Evolutionary conservation across 306 rosid species (phyloP).

Genomic region (Crotalaria pallida): DNA sequence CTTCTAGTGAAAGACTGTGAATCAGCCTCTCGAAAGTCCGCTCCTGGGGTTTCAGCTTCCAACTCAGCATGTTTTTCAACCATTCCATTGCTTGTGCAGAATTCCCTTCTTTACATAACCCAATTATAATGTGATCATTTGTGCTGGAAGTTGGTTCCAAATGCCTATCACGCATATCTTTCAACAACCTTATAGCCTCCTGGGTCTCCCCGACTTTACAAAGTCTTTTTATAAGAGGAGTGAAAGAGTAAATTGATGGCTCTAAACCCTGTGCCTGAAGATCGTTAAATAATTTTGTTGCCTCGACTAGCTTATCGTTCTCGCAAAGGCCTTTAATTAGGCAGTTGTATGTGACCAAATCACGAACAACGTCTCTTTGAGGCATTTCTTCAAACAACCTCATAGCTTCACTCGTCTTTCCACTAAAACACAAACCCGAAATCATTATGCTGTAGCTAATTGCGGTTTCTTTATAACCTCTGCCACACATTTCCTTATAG

Average conservation of each 20-base stretch:
- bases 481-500: constrained; percentile 48
- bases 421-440: constrained; percentile 47
- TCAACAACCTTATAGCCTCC: constrained; percentile 50
- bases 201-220: constrained; percentile 39
- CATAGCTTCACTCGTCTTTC: constrained; percentile 49
- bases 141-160: constrained; percentile 33
- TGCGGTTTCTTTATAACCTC: constrained; percentile 44
- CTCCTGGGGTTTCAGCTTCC: constrained; percentile 40
- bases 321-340: constrained; percentile 51
- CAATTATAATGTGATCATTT: constrained; percentile 37
- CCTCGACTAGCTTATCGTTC: constrained; percentile 36
- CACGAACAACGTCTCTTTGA: constrained; percentile 39
- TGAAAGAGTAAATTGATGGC: constrained; percentile 39
- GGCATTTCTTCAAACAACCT: constrained; percentile 53
- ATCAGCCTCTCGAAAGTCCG: constrained; percentile 49
- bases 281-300: constrained; percentile 33
- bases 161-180: constrained; percentile 44
- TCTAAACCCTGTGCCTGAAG: constrained; percentile 44
- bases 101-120: constrained; percentile 43
- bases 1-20: constrained; percentile 31
- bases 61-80: constrained; percentile 43
- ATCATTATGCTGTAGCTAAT: constrained; percentile 48
- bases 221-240: constrained; percentile 40
- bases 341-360: constrained; percentile 47
- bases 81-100: constrained; percentile 50